Base-by-base conservation (phyloP, 331 rosid species). In the Malus hybrid region DNA sequence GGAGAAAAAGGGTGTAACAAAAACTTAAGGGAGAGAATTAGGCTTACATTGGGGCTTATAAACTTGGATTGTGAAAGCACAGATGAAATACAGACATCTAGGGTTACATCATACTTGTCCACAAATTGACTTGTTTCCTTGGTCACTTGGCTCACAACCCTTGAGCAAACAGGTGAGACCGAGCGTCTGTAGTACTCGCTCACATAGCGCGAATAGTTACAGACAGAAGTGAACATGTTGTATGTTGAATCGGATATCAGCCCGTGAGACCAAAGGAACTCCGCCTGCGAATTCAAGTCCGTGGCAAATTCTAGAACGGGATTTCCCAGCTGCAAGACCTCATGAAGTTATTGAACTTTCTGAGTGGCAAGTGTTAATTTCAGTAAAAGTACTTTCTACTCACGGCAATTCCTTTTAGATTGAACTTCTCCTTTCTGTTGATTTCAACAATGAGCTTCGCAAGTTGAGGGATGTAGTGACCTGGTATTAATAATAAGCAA, bases 401-500 rank as follows among this genome's bases (percentile, higher is more conserved):
- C 65, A 90, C 98, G 3, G 98, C 96, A 46, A 93, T 78, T 81
- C 96, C 96, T 84, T 86, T 93, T 20, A 93, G 87, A 82, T 84
- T 86, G 86, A 90, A 88, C 70, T 78, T 80, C 75, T 83, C 80
- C 85, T 86, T 82, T 29, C 71, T 32, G 83, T 93, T 87, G 70
- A 66, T 78, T 79, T 79, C 87, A 60, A 88, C 44, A 82, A 93
- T 87, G 75, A 89, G 95, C 68, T 87, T 85, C 70, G 96, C 94
- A 56, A 93, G 90, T 82, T 90, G 98, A 33, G 98, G 98, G 83
- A 86, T 88, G 78, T 91, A 91, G 76, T 91, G 97, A 15, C 97
- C 97, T 91, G 71, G 76, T 30, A 19, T 73, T 34, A 63, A 74
- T 53, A 73, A 42, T 19, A 20, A 74, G 14, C 69, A 44, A 1